These are phyloP conservation scores for Erodium chrysanthum DNA, from an alignment of 441 rosid species.

Conservation along the genomic window DNA sequence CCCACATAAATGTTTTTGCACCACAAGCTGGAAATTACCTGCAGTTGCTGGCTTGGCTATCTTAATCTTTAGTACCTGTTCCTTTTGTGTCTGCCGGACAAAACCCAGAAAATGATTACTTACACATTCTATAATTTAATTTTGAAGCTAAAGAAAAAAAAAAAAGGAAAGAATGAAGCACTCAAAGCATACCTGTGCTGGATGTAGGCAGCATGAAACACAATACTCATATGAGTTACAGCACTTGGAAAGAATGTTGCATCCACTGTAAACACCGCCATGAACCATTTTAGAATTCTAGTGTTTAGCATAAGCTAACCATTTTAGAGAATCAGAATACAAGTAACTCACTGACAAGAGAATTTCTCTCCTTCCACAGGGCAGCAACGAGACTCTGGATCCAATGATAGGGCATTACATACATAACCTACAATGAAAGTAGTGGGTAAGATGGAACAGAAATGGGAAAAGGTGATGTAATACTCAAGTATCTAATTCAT, in stretches of 20 bases:
- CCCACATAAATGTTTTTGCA: not conserved
- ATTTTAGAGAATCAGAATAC: constrained; percentile 11
- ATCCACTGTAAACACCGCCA: constrained; percentile 44
- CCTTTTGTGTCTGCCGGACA: constrained; percentile 44
- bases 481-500: not conserved
- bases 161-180: constrained; percentile 7
- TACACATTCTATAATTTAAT: constrained; percentile 10
- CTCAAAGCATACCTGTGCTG: constrained; percentile 45
- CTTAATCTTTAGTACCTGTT: constrained; percentile 50
- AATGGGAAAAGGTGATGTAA: constrained; percentile 3
- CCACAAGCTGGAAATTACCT: constrained; percentile 31
- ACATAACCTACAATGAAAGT: constrained; percentile 57
- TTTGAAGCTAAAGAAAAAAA: constrained; percentile 5
- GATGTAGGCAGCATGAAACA: constrained; percentile 83
- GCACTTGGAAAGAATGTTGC: constrained; percentile 69
- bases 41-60: constrained; percentile 74
- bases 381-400: constrained; percentile 73
- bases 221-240: constrained; percentile 85
- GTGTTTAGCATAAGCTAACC: constrained; percentile 13
- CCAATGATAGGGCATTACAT: constrained; percentile 71
- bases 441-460: not conserved
- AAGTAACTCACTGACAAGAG: constrained; percentile 81
- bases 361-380: constrained; percentile 73
- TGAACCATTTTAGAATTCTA: constrained; percentile 10
- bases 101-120: constrained; percentile 15